A percentile compares a stretch with the other conserved stretches of the same genome.
phyloP scores from a whole-genome alignment of 2,329 filamentous ascomycete species.

The Colletotrichum lindemuthianum region DNA sequence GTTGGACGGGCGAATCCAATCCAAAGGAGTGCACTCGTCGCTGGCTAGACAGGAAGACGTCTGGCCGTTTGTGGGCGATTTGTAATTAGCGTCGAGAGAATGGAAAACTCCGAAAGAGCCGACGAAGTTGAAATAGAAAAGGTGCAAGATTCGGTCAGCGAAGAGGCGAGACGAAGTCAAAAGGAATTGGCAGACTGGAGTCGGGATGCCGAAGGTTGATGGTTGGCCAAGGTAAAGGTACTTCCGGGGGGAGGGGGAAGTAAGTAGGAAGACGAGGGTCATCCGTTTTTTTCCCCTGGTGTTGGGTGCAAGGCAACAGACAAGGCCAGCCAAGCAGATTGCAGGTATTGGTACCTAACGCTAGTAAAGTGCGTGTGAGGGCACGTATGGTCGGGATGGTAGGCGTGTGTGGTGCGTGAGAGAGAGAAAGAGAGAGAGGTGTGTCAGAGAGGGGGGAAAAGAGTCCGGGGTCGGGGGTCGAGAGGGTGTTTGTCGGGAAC shows the following conservation, averaged over 20 bases:
- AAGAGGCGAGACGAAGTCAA: slow-evolving; percentile 29
- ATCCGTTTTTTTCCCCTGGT: slow-evolving; percentile 26
- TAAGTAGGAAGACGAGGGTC: slow-evolving; percentile 29
- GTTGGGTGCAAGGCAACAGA: slow-evolving; percentile 14
- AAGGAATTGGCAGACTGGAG: slow-evolving; percentile 11
- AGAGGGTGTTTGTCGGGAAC: slow-evolving; percentile 6
- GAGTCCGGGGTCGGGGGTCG: slow-evolving; percentile 20
- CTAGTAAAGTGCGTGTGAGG: neutral
- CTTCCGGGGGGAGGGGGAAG: slow-evolving; percentile 22
- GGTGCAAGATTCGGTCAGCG: slow-evolving; percentile 2
- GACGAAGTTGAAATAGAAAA: neutral
- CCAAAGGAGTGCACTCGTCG: slow-evolving; percentile 5
- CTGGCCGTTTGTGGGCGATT: slow-evolving; percentile 1
- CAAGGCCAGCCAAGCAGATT: slow-evolving; percentile 6
- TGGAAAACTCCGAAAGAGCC: neutral
- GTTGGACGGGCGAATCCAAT: neutral
- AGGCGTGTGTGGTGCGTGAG: neutral
- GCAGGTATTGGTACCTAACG: slow-evolving; percentile 16
- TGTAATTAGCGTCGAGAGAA: neutral
- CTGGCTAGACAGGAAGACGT: slow-evolving; percentile 1
- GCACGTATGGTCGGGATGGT: neutral
- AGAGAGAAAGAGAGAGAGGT: slow-evolving; percentile 1
- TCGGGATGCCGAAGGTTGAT: slow-evolving; percentile 15
- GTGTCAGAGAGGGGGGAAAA: neutral
- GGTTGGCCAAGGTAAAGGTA: slow-evolving; percentile 26